Evolutionary conservation across 176 grass and related monocot species (phyloP).

Genomic region (Carex cristatella): DNA sequence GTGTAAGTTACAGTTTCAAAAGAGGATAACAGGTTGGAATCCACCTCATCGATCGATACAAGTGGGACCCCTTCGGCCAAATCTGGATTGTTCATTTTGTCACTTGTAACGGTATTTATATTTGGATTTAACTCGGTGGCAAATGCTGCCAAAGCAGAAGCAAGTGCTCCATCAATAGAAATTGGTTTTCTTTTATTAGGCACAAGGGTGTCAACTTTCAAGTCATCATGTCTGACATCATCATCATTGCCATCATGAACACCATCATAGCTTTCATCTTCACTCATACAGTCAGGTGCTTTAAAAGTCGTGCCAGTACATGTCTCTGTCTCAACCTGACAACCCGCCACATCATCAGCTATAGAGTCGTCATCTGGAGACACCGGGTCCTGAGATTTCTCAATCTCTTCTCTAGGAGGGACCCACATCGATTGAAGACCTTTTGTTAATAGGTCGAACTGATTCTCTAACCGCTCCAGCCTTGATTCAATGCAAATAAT

Average conservation of each 20-base stretch:
- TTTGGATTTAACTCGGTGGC: slow-evolving; percentile 12
- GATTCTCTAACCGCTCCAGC: slow-evolving; percentile 20
- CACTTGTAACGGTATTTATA: background rate
- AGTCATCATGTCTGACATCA: slow-evolving; percentile 23
- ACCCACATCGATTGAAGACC: slow-evolving; percentile 32
- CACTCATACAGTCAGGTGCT: slow-evolving; percentile 49
- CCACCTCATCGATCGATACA: slow-evolving; percentile 2
- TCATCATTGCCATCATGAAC: slow-evolving; percentile 24
- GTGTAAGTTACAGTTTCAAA: background rate
- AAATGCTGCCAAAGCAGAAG: slow-evolving; percentile 68
- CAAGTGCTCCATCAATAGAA: slow-evolving; percentile 67
- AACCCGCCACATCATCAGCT: slow-evolving; percentile 30
- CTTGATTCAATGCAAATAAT: slow-evolving; percentile 36
- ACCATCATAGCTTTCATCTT: slow-evolving; percentile 32
- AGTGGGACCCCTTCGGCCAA: background rate
- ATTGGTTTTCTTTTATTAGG: slow-evolving; percentile 34
- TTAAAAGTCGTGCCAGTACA: slow-evolving; percentile 45
- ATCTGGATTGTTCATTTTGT: background rate
- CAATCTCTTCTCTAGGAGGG: slow-evolving; percentile 1
- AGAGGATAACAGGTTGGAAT: slow-evolving; percentile 1
- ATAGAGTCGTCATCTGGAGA: slow-evolving; percentile 16
- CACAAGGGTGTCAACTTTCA: slow-evolving; percentile 4
- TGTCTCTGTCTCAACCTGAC: slow-evolving; percentile 13
- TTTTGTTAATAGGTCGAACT: slow-evolving; percentile 21
- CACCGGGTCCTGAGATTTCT: slow-evolving; percentile 18